Base-by-base conservation (phyloP, 2,329 filamentous ascomycete species). In the Endoconidiophora polonica region DNA sequence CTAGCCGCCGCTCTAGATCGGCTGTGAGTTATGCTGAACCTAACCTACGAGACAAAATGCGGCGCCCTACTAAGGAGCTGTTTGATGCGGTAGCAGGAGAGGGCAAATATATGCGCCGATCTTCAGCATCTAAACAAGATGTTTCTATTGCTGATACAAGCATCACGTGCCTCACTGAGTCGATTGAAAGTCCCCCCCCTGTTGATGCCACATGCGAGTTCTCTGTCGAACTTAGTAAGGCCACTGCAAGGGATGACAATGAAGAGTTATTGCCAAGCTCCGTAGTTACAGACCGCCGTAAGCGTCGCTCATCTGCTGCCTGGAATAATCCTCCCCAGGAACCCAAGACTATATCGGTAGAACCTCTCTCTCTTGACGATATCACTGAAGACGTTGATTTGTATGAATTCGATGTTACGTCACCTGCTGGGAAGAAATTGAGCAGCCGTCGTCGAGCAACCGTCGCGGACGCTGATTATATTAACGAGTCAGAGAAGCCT, bases 21-120 rank as follows among this genome's bases (percentile, higher is more conserved):
- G 71, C 78, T 46, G 74, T 91, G 54, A 90, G 83, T 66, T 91
- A 91, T 61, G 82, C 83, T 9, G 83, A 90, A 61, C 85, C 85
- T 1, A 90, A 83, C 58, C 68, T 91, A 40, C 74, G 82, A 54
- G 82, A 81, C 59, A 91, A 91, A 66, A 88, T 91, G 84, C 75
- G 85, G 52, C 74, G 85, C 53, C 83, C 85, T 20, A 83, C 81
- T 1, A 85, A 85, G 59, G 77, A 85, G 55, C 64, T 88, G 7
- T 75, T 81, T 36, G 83, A 87, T 61, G 84, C 83, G 1, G 83
- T 90, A 12, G 65, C 73, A 9, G 77, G 74, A n/a, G 74, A 81
- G 56, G 73, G 71, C 29, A 78, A 72, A 58, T 68, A 71, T 52
- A 52, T 69, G 56, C 60, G 68, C 46, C 63, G 66, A 49, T 64